phyloP scores from a whole-genome alignment of 441 rosid genomes.

The Macaranga tanarius region DNA sequence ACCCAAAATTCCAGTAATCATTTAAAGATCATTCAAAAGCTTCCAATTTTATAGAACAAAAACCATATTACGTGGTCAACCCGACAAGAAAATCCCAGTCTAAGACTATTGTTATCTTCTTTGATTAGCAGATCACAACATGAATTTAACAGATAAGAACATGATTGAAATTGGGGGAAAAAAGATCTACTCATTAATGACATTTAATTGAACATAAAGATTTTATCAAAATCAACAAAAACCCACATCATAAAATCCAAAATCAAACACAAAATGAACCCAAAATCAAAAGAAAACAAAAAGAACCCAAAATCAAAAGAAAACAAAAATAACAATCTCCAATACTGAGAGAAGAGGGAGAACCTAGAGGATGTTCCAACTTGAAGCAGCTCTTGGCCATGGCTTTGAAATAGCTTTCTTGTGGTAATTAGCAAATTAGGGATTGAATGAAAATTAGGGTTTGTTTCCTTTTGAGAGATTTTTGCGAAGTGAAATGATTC shows the following conservation, averaged over 20 bases:
- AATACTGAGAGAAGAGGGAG: background rate
- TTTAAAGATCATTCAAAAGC: background rate
- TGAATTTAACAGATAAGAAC: background rate
- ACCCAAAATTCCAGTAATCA: too few relatives aligned
- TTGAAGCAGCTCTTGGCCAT: conserved; percentile 67
- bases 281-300: background rate
- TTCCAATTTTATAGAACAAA: too few relatives aligned
- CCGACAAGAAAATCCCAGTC: too few relatives aligned
- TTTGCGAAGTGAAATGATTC: background rate
- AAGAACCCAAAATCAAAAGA: background rate
- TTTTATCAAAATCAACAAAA: background rate
- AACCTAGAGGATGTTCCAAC: conserved; percentile 65
- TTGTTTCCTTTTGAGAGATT: background rate
- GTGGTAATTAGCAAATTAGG: background rate
- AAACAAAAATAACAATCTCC: background rate
- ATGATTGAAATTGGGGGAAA: background rate
- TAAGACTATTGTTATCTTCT: background rate
- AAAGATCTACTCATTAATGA: background rate
- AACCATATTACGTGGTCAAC: too few relatives aligned
- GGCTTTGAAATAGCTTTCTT: background rate
- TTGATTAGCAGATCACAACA: background rate
- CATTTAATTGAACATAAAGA: background rate
- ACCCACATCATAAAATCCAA: conserved; percentile 2
- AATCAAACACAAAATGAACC: background rate
- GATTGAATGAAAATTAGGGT: background rate